These are phyloP conservation scores for Agrocybe praecox DNA, from an alignment of 768 basidiomycete species.

Conservation along the genomic window DNA sequence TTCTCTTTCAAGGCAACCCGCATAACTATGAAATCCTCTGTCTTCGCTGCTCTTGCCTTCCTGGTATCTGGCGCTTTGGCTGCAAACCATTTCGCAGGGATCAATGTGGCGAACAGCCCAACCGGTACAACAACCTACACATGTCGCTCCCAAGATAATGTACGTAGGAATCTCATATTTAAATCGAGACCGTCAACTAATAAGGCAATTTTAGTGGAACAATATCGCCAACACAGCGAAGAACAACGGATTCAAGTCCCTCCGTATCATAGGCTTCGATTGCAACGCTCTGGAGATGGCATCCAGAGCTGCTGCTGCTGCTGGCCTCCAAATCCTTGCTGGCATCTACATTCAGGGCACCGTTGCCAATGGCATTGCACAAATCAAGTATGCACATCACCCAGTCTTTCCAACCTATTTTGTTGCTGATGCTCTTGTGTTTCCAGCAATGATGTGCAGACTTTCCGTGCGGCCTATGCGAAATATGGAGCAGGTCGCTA, in stretches of 20 bases:
- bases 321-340: conserved; percentile 34
- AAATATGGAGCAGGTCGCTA: conserved; percentile 37
- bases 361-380: conserved; percentile 23
- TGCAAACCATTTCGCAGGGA: conserved; percentile 33
- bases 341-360: conserved; percentile 32
- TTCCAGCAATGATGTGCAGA: conserved; percentile 37
- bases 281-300: conserved; percentile 38
- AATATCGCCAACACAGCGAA: conserved; percentile 31
- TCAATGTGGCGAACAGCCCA: conserved; percentile 34
- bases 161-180: background rate
- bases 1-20: too few species aligned
- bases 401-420: conserved; percentile 22
- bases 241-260: conserved; percentile 31
- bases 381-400: conserved; percentile 29
- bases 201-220: conserved; percentile 42
- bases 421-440: background rate
- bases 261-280: conserved; percentile 40
- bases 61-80: conserved; percentile 15
- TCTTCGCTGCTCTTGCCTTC: background rate
- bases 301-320: conserved; percentile 34
- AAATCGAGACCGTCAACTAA: too few species aligned
- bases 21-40: background rate
- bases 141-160: conserved; percentile 38
- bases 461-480: conserved; percentile 33
- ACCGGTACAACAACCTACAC: conserved; percentile 28